Conservation (phyloP, 2,329 filamentous ascomycete species). For the Pseudopithomyces chartarum region DNA sequence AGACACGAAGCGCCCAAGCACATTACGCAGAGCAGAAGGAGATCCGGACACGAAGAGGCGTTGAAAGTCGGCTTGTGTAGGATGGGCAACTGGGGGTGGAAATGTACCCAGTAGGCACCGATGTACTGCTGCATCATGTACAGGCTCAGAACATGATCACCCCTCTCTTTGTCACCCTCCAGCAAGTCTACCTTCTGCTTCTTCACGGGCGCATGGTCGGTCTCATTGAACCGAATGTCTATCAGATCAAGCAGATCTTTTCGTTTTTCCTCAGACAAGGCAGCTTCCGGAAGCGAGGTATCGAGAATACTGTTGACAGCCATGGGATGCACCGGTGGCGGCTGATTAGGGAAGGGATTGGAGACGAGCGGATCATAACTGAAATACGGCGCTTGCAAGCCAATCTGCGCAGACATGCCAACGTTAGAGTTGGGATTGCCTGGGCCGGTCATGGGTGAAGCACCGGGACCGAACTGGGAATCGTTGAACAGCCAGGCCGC, state of each 20-base stretch:
- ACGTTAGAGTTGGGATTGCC: slow-evolving; percentile 39
- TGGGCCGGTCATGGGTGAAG: slow-evolving; percentile 43
- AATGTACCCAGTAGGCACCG: slow-evolving; percentile 89
- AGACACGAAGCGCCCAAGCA: slow-evolving; percentile 89
- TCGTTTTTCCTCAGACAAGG: slow-evolving; percentile 86
- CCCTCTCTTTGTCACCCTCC: slow-evolving; percentile 73
- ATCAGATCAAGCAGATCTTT: slow-evolving; percentile 84
- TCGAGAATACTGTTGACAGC: slow-evolving; percentile 85
- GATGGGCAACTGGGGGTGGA: slow-evolving; percentile 92
- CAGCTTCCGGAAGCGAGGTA: slow-evolving; percentile 76
- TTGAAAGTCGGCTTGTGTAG: slow-evolving; percentile 93
- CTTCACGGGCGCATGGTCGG: slow-evolving; percentile 73
- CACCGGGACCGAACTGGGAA: slow-evolving; percentile 53
- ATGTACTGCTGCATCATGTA: slow-evolving; percentile 95
- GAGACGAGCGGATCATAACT: slow-evolving; percentile 55
- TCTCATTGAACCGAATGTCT: slow-evolving; percentile 78
- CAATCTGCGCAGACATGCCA: slow-evolving; percentile 48
- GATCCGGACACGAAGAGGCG: slow-evolving; percentile 81
- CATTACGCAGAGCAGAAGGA: slow-evolving; percentile 87
- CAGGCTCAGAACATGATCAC: slow-evolving; percentile 72
- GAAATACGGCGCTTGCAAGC: slow-evolving; percentile 57
- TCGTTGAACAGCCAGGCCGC: slow-evolving; percentile 83
- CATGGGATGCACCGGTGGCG: slow-evolving; percentile 78
- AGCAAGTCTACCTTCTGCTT: slow-evolving; percentile 78
- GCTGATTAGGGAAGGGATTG: slow-evolving; percentile 54